phyloP scores from a whole-genome alignment of 257 asterid species.

The Nyctanthes arbortristis region DNA sequence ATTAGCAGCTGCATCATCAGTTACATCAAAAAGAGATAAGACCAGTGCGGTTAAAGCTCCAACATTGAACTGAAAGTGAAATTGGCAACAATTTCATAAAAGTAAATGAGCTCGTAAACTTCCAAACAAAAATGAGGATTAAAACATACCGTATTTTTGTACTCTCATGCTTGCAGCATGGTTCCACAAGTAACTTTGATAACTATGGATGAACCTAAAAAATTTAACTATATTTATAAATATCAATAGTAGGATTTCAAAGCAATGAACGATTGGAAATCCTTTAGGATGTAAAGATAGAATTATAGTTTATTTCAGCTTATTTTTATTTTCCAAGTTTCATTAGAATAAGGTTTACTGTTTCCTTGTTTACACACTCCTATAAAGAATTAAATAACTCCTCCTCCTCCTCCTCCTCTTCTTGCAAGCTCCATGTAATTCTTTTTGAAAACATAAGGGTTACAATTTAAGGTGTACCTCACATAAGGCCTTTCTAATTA shows the following conservation, averaged over 20 bases:
- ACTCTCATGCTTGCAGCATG: slow-evolving; percentile 89
- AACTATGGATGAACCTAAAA: slow-evolving; percentile 93
- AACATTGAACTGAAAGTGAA: background rate
- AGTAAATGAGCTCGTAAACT: background rate
- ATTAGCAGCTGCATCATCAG: slow-evolving; percentile 54
- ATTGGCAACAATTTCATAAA: background rate
- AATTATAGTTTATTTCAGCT: too few relatives aligned
- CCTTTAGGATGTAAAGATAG: too few relatives aligned
- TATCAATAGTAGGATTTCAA: background rate
- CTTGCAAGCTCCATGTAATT: background rate
- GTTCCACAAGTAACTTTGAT: slow-evolving; percentile 97
- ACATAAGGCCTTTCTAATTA: background rate
- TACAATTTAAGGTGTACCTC: background rate
- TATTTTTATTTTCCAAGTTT: too few relatives aligned
- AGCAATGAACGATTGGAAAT: too few relatives aligned
- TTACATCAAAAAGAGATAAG: slow-evolving; percentile 17
- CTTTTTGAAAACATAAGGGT: background rate
- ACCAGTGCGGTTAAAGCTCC: background rate
- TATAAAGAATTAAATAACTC: slow-evolving; percentile 11
- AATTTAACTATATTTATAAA: slow-evolving; percentile 28
- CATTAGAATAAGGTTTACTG: too few relatives aligned
- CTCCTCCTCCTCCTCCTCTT: background rate
- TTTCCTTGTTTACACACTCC: too few relatives aligned
- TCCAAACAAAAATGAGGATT: slow-evolving; percentile 13
- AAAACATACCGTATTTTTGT: slow-evolving; percentile 67